Conservation (phyloP, 768 basidiomycete species). For the Coprinellus micaceus region DNA sequence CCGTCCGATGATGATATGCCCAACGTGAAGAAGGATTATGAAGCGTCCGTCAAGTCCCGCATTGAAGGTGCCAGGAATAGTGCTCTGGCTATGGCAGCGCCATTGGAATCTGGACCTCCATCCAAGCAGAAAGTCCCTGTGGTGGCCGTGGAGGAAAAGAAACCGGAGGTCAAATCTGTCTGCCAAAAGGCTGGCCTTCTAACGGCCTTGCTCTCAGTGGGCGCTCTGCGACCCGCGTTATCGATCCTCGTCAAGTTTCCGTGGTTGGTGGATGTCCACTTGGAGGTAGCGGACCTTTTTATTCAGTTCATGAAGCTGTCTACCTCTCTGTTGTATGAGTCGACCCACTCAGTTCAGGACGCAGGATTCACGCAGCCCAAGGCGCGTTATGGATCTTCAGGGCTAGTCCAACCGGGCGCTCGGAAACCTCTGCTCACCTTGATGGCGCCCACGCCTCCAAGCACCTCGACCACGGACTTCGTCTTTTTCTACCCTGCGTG, state of each 20-base stretch:
- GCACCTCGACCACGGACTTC: constrained; percentile 70
- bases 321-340: constrained; percentile 64
- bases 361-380: constrained; percentile 62
- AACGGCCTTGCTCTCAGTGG: constrained; percentile 78
- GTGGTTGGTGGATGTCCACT: constrained; percentile 78
- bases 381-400: constrained; percentile 57
- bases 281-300: constrained; percentile 84
- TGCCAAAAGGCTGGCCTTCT: constrained; percentile 84
- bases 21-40: constrained; percentile 59
- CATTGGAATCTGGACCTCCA: constrained; percentile 55
- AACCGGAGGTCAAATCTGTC: constrained; percentile 34
- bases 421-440: constrained; percentile 70
- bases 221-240: constrained; percentile 74
- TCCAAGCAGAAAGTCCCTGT: constrained; percentile 38
- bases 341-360: constrained; percentile 48
- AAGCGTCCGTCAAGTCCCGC: constrained; percentile 56
- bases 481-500: constrained; percentile 91
- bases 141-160: constrained; percentile 38
- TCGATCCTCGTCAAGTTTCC: constrained; percentile 79
- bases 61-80: constrained; percentile 68
- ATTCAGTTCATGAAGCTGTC: constrained; percentile 71
- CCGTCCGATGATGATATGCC: constrained; percentile 80
- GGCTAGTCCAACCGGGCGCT: constrained; percentile 46
- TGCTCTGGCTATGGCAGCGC: constrained; percentile 81
- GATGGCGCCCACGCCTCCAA: constrained; percentile 76